Percentiles rank a stretch among this genome's conserved stretches.
These are phyloP conservation scores for Gleditsia sinensis DNA, from an alignment of 306 rosid genomes.

Conservation along the genomic window DNA sequence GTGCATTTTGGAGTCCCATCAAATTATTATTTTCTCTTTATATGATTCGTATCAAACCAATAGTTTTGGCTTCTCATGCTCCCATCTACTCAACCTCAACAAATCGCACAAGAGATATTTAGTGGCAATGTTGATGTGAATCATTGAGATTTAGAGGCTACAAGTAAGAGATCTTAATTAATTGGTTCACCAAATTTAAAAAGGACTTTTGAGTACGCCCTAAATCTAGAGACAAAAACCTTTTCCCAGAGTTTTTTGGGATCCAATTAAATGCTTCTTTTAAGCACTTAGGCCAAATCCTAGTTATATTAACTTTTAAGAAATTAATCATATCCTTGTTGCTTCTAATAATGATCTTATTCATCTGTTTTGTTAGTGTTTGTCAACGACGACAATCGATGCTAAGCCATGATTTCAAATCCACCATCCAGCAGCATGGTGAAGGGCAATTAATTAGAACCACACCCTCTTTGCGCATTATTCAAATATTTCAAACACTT, in stretches of 20 bases:
- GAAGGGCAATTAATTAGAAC: neutral
- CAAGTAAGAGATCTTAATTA: neutral
- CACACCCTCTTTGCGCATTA: neutral
- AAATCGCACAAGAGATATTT: neutral
- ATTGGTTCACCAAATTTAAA: neutral
- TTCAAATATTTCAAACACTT: neutral
- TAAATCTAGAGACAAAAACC: neutral
- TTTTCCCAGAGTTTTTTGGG: neutral
- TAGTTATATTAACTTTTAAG: neutral
- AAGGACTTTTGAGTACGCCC: neutral
- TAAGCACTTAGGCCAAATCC: neutral
- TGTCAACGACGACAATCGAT: conserved; percentile 5
- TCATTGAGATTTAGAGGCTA: no score
- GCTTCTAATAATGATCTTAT: neutral
- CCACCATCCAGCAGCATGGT: neutral
- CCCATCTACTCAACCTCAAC: neutral
- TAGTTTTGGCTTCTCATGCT: neutral
- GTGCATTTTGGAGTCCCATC: conserved; percentile 16
- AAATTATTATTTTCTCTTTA: neutral
- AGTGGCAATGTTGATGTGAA: neutral
- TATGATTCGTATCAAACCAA: neutral
- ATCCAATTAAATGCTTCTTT: neutral
- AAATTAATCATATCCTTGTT: neutral
- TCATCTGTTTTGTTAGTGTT: neutral
- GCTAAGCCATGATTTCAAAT: neutral